phyloP scores from a whole-genome alignment of 2,329 filamentous ascomycete genomes.

The Sarocladium brachiariae region DNA sequence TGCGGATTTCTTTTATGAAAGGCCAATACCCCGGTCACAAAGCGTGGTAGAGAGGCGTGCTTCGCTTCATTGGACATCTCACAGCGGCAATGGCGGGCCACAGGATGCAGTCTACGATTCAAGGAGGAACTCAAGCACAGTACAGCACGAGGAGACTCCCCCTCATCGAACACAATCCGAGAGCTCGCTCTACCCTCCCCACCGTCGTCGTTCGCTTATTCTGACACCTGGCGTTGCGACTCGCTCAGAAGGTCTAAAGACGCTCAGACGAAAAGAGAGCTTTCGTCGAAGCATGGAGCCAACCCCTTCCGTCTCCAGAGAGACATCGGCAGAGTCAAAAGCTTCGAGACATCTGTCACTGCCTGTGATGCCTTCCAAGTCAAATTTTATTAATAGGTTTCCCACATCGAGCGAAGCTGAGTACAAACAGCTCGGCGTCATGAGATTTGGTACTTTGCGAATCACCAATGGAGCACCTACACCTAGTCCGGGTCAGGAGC shows the following conservation, averaged over 20 bases:
- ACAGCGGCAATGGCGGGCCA: neutral
- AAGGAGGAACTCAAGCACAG: conserved; percentile 1
- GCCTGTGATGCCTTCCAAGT: conserved; percentile 16
- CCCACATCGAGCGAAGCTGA: conserved; percentile 37
- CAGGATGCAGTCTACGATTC: conserved; percentile 3
- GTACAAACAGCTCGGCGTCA: conserved; percentile 55
- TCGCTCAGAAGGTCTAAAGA: conserved; percentile 22
- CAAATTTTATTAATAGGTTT: conserved; percentile 19
- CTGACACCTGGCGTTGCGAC: conserved; percentile 45
- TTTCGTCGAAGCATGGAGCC: conserved; percentile 31
- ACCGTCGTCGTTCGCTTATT: conserved; percentile 40
- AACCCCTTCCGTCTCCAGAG: conserved; percentile 30
- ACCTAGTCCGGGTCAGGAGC: conserved; percentile 28
- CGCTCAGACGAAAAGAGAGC: conserved; percentile 20
- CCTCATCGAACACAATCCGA: conserved; percentile 35
- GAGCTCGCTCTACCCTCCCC: conserved; percentile 38
- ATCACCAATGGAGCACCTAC: conserved; percentile 54
- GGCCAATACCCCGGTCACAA: conserved; percentile 4
- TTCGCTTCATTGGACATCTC: neutral
- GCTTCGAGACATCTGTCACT: conserved; percentile 26
- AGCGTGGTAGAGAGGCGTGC: neutral
- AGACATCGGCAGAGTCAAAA: conserved; percentile 29
- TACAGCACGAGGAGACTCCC: neutral
- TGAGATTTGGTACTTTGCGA: conserved; percentile 54
- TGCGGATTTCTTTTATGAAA: neutral